Evolutionary conservation across 768 basidiomycete genomes (phyloP).

Genomic region (Suillus subluteus): DNA sequence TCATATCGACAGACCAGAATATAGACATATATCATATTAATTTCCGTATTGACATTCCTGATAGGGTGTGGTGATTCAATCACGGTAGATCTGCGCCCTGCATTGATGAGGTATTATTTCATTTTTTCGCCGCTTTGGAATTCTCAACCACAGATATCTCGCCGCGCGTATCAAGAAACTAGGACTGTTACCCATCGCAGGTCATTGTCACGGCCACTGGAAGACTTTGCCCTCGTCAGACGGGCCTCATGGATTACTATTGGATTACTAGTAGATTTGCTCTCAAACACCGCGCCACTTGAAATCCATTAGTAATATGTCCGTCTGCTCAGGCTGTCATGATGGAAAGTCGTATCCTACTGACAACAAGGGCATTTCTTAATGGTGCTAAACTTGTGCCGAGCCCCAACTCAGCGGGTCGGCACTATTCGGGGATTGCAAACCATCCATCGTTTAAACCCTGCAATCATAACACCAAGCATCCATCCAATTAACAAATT

Average conservation of each 20-base stretch:
- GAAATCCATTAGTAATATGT: neutral
- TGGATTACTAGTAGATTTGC: neutral
- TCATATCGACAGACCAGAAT: too few species aligned
- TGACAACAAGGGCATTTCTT: neutral
- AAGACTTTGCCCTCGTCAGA: neutral
- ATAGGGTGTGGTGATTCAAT: neutral
- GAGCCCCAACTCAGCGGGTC: neutral
- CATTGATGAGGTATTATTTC: neutral
- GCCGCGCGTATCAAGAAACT: neutral
- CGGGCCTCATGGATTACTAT: neutral
- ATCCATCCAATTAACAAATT: neutral
- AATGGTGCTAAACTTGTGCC: neutral
- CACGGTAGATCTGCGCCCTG: neutral
- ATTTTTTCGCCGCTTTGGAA: neutral
- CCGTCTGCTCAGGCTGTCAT: neutral
- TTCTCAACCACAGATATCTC: neutral
- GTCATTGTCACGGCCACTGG: too few species aligned
- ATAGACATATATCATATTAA: too few species aligned
- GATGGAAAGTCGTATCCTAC: neutral
- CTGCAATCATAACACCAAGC: too few species aligned
- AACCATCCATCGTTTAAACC: too few species aligned
- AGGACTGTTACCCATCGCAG: neutral
- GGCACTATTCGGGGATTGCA: neutral
- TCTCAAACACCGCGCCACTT: neutral
- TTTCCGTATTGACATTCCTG: neutral